Evolutionary conservation across 2,329 filamentous ascomycete species (phyloP), one percentile per base, ranked within the genome.

Genomic region (Shiraia sp.): DNA sequence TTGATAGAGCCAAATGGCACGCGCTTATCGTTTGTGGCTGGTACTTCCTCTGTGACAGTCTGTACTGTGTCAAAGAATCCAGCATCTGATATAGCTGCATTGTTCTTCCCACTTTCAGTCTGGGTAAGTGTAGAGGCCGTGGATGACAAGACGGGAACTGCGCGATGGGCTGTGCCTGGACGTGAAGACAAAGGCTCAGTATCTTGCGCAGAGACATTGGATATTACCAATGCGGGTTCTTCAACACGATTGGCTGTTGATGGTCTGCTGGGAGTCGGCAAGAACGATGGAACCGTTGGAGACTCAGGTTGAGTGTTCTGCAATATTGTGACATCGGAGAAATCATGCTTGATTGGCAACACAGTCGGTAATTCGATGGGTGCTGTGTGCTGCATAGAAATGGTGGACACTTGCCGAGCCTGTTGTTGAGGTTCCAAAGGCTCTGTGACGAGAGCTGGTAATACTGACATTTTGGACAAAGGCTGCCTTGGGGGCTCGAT

Each of bases 41-140:
- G 16, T 51, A 49, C 52, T 73, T 77, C 44, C 72, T 72, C 55
- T 75, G 73, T 44, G 73, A 67, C 60, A 75, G 64, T n/a, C n/a
- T n/a, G n/a, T 34, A 76, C 65, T 48, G 74, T 66, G 31, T 69
- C 69, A 43, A 77, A 66, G 42, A 75, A 65, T 23, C 63, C 66
- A 53, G 67, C 64, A 58, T 63, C 71, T 19, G 43, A 40, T 3
- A 40, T 24, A 69, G 56, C 47, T n/a, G 62, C 14, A 54, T 22
- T 55, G 56, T 29, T 47, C 35, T 38, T 46, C 37, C 8, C 16
- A 19, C 38, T 38, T 22, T 49, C 55, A 26, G 45, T 53, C 32
- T 60, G 50, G 1, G 33, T 39, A 40, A 53, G 42, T 37, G 42
- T 39, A 27, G 50, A 36, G 16, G 49, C 44, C 6, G 34, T 50